Evolutionary conservation across 2,329 filamentous ascomycete species (phyloP).

Genomic region (Triangularia setosa): DNA sequence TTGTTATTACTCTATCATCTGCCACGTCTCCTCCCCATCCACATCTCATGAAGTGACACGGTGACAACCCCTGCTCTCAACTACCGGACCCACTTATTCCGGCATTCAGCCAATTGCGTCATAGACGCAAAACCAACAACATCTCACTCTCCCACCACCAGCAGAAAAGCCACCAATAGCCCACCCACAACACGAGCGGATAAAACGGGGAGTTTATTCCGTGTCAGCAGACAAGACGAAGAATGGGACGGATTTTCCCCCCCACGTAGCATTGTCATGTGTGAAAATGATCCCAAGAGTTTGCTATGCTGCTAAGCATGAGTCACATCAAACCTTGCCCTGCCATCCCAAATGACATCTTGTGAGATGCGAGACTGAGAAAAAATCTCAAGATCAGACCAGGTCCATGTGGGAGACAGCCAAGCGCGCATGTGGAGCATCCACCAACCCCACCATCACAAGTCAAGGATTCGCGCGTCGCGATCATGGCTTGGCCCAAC

Average conservation of each 20-base stretch:
- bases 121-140: not conserved
- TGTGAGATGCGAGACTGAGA: too few species aligned
- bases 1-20: not conserved
- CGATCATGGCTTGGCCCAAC: not conserved
- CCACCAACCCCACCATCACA: not conserved
- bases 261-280: too few species aligned
- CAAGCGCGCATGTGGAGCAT: not conserved
- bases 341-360: too few species aligned
- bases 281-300: too few species aligned
- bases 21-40: not conserved
- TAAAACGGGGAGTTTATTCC: not conserved
- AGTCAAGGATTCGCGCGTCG: not conserved
- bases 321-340: too few species aligned
- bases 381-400: not conserved
- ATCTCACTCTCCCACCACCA: not conserved
- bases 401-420: not conserved
- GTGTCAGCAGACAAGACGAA: not conserved
- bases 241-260: too few species aligned
- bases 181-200: not conserved
- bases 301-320: too few species aligned
- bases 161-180: not conserved
- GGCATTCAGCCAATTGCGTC: not conserved
- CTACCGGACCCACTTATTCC: not conserved
- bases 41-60: not conserved
- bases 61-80: conserved; percentile 10